These are phyloP conservation scores for Xylaria sp. DNA, from an alignment of 2,329 filamentous ascomycete genomes.

Conservation along the genomic window DNA sequence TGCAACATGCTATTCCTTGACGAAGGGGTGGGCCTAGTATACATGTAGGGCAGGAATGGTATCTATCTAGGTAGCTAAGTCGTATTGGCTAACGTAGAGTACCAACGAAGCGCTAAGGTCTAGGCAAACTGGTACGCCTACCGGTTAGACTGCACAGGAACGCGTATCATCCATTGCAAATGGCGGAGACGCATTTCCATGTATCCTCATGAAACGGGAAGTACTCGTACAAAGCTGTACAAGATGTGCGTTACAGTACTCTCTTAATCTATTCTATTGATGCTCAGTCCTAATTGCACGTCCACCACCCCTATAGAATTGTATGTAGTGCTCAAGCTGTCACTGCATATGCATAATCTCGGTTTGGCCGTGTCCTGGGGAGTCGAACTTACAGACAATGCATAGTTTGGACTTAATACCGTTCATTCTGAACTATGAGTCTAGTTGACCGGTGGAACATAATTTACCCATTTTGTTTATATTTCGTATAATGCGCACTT, in stretches of 20 bases:
- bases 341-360: neutral
- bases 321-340: neutral
- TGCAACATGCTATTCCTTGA: neutral
- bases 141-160: neutral
- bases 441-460: neutral
- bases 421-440: too few species aligned
- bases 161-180: neutral
- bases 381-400: neutral
- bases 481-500: neutral
- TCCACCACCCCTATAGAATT: neutral
- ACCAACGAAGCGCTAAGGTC: neutral
- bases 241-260: neutral
- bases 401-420: neutral
- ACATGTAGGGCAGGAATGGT: constrained; percentile 1
- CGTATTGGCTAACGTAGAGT: neutral
- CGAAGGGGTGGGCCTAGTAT: neutral
- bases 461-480: neutral
- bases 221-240: neutral
- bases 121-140: neutral
- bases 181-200: neutral
- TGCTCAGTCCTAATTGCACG: neutral
- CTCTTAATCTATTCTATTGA: too few species aligned
- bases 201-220: neutral
- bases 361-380: neutral
- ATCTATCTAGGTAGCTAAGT: neutral